Conservation (phyloP, 306 rosid species). For the Glycine tomentella region DNA sequence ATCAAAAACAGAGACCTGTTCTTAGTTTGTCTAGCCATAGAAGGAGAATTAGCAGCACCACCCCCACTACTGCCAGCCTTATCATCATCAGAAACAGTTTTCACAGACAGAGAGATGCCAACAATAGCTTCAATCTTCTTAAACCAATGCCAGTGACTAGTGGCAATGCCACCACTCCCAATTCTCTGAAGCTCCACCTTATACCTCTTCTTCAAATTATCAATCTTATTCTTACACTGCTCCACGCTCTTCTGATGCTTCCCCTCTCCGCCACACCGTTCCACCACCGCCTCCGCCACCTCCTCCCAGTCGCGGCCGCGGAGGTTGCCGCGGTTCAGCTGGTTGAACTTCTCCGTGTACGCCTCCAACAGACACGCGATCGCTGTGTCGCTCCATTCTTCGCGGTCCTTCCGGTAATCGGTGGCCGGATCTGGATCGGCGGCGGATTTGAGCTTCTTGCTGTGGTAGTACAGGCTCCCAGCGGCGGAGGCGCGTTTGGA, state of each 20-base stretch:
- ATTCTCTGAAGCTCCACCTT: slow-evolving; percentile 29
- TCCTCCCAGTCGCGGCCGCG: slow-evolving; percentile 59
- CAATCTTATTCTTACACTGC: slow-evolving; percentile 13
- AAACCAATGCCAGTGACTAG: slow-evolving; percentile 61
- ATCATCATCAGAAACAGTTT: slow-evolving; percentile 49
- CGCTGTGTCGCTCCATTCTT: slow-evolving; percentile 62
- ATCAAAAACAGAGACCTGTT: slow-evolving; percentile 29
- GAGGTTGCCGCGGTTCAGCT: slow-evolving; percentile 58
- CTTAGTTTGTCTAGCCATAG: slow-evolving; percentile 39
- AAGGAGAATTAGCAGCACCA: slow-evolving; percentile 29
- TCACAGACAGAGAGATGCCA: slow-evolving; percentile 35
- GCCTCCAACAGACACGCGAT: slow-evolving; percentile 55
- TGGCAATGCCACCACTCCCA: slow-evolving; percentile 31
- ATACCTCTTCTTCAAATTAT: slow-evolving; percentile 23
- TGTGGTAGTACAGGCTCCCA: slow-evolving; percentile 12
- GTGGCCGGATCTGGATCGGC: slow-evolving; percentile 40
- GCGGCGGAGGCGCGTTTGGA: slow-evolving; percentile 31
- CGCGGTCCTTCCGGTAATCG: slow-evolving; percentile 58
- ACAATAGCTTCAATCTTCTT: slow-evolving; percentile 52
- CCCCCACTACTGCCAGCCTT: background rate
- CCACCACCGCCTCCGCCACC: slow-evolving; percentile 2
- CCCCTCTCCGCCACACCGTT: background rate
- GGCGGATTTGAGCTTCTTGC: slow-evolving; percentile 48
- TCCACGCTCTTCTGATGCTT: slow-evolving; percentile 17
- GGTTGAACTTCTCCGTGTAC: slow-evolving; percentile 53